These are phyloP conservation scores for Phialophora tarda DNA, from an alignment of 2,329 filamentous ascomycete species.

Conservation along the genomic window DNA sequence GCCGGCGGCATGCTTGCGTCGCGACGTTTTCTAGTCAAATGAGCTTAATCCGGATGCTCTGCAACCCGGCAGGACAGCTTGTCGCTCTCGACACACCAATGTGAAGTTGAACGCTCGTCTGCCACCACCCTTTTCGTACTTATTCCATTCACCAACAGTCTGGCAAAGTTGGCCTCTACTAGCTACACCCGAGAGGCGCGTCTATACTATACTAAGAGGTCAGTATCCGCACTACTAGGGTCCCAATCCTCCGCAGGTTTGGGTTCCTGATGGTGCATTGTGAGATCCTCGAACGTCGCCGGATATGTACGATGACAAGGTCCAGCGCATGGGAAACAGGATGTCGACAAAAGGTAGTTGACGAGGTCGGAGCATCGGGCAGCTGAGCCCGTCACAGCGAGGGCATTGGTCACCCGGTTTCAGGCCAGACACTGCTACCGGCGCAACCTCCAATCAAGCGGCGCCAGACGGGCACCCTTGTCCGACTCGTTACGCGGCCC, in stretches of 20 bases:
- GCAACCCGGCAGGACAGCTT: background rate
- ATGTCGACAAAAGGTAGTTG: background rate
- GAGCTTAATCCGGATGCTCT: background rate
- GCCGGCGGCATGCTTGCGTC: background rate
- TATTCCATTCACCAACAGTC: background rate
- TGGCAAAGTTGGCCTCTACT: background rate
- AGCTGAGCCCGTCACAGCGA: slow-evolving; percentile 5
- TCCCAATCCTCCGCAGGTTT: background rate
- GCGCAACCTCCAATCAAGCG: background rate
- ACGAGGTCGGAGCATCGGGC: slow-evolving; percentile 8
- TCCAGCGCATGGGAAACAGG: background rate
- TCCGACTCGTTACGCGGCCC: slow-evolving; percentile 5
- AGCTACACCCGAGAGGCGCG: background rate
- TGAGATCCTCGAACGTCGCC: background rate
- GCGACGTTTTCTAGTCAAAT: background rate
- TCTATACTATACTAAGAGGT: background rate
- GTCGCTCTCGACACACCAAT: background rate
- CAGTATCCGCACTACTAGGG: background rate
- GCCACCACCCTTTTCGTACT: background rate
- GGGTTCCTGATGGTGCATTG: background rate
- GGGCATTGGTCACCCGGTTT: slow-evolving; percentile 1
- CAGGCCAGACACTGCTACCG: slow-evolving; percentile 6
- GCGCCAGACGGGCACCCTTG: background rate
- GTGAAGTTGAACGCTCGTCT: background rate
- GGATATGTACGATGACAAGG: background rate